A percentile compares a stretch with the other conserved stretches of the same genome.
phyloP scores from a whole-genome alignment of 768 basidiomycete species.

The Lactarius deliciosus region DNA sequence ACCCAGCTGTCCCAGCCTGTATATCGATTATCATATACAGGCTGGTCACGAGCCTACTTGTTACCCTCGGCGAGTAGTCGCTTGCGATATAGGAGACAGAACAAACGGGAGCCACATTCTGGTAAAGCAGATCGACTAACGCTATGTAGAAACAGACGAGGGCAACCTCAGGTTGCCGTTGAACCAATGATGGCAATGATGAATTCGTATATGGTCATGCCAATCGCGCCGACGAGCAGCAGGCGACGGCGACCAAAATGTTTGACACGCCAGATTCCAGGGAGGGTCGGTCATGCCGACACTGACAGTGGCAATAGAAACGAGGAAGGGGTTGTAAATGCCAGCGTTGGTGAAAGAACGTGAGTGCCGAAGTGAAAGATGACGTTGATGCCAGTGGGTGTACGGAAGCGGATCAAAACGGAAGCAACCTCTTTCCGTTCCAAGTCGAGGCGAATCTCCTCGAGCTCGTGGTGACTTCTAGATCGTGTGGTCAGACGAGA shows the following conservation, averaged over 20 bases:
- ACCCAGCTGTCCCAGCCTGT: too few species aligned
- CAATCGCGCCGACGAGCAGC: conserved; percentile 73
- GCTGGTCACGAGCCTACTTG: too few species aligned
- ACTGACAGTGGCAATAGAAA: conserved; percentile 71
- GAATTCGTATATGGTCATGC: conserved; percentile 85
- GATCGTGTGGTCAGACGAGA: conserved; percentile 61
- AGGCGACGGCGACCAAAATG: conserved; percentile 78
- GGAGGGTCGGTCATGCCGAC: conserved; percentile 76
- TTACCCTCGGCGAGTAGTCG: conserved; percentile 29
- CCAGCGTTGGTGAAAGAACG: conserved; percentile 47
- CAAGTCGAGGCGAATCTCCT: conserved; percentile 58
- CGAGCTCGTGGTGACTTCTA: conserved; percentile 53
- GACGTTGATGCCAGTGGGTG: conserved; percentile 81
- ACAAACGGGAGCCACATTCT: conserved; percentile 46
- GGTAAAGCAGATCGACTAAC: conserved; percentile 60
- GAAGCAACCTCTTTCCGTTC: conserved; percentile 65
- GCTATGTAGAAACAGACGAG: conserved; percentile 39
- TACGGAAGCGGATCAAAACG: conserved; percentile 61
- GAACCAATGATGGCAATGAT: conserved; percentile 70
- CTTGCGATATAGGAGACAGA: conserved; percentile 41
- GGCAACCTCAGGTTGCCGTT: conserved; percentile 47
- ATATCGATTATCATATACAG: too few species aligned
- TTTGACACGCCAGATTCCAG: conserved; percentile 82
- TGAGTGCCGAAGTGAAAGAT: conserved; percentile 53
- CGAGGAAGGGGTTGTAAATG: conserved; percentile 50